These are phyloP conservation scores for Odontarrhena argentea DNA, from an alignment of 345 rosid species.

Conservation along the genomic window DNA sequence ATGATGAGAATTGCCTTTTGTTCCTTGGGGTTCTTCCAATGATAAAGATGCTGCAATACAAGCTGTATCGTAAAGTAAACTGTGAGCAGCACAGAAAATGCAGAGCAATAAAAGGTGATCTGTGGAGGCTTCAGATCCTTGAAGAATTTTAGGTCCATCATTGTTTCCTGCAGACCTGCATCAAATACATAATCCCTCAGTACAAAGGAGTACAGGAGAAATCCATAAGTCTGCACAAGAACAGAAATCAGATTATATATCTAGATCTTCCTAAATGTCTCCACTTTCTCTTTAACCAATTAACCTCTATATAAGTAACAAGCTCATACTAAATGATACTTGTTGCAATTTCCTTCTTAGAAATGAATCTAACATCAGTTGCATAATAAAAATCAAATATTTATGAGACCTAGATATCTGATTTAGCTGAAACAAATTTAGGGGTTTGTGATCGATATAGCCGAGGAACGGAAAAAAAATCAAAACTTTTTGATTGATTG, in stretches of 20 bases:
- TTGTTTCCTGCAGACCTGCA: slow-evolving; percentile 20
- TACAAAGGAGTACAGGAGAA: too few relatives aligned
- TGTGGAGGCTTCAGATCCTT: slow-evolving; percentile 55
- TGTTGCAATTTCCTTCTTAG: not conserved
- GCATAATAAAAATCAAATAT: not conserved
- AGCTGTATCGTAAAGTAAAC: slow-evolving; percentile 82
- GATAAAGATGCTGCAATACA: slow-evolving; percentile 75
- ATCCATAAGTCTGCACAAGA: not conserved
- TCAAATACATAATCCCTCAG: not conserved
- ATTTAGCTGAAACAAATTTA: too few relatives aligned
- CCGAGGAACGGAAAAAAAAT: not conserved
- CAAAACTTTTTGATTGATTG: slow-evolving; percentile 17
- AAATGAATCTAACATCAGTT: slow-evolving; percentile 7
- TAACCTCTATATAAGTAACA: not conserved
- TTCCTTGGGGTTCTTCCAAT: slow-evolving; percentile 96
- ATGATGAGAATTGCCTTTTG: slow-evolving; percentile 88
- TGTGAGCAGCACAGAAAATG: slow-evolving; percentile 58
- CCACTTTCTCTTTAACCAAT: not conserved
- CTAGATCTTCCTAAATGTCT: not conserved
- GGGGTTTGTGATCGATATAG: not conserved
- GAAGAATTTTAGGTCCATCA: slow-evolving; percentile 52
- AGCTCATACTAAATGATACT: not conserved
- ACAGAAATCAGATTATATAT: not conserved
- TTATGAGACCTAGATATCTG: not conserved
- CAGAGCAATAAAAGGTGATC: slow-evolving; percentile 66